Evolutionary conservation across 2,329 filamentous ascomycete species (phyloP).

Genomic region (Beauveria bassiana): DNA sequence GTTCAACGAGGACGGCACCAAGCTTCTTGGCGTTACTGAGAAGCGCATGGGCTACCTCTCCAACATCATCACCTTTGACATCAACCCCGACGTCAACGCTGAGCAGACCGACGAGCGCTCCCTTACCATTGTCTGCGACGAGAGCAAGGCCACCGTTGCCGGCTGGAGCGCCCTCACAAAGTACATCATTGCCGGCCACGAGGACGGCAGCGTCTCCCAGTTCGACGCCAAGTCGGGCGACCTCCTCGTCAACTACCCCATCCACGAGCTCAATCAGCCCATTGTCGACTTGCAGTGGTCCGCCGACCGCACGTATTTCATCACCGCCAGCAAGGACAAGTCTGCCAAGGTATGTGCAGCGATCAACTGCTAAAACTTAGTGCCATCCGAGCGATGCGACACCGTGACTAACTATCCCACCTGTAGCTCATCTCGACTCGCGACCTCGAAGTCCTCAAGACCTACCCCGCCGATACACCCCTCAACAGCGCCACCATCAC

Average conservation of each 20-base stretch:
- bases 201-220: conserved; percentile 85
- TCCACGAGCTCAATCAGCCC: conserved; percentile 74
- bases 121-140: conserved; percentile 84
- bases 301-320: conserved; percentile 90
- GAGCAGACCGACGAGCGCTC: conserved; percentile 77
- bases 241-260: conserved; percentile 68
- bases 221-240: conserved; percentile 93
- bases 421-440: conserved; percentile 68
- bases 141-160: conserved; percentile 95
- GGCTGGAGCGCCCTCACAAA: conserved; percentile 92
- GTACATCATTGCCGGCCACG: conserved; percentile 96
- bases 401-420: neutral
- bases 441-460: conserved; percentile 88
- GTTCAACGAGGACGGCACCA: conserved; percentile 88
- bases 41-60: conserved; percentile 96
- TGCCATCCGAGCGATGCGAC: neutral
- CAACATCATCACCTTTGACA: conserved; percentile 87
- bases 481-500: conserved; percentile 94
- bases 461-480: conserved; percentile 83
- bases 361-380: conserved; percentile 16
- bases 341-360: conserved; percentile 54
- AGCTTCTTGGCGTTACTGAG: conserved; percentile 90
- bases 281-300: conserved; percentile 96
- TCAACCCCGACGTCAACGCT: conserved; percentile 73
- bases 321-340: conserved; percentile 98